phyloP scores from a whole-genome alignment of 2,329 filamentous ascomycete genomes.

The Trichoderma atrobrunneum region DNA sequence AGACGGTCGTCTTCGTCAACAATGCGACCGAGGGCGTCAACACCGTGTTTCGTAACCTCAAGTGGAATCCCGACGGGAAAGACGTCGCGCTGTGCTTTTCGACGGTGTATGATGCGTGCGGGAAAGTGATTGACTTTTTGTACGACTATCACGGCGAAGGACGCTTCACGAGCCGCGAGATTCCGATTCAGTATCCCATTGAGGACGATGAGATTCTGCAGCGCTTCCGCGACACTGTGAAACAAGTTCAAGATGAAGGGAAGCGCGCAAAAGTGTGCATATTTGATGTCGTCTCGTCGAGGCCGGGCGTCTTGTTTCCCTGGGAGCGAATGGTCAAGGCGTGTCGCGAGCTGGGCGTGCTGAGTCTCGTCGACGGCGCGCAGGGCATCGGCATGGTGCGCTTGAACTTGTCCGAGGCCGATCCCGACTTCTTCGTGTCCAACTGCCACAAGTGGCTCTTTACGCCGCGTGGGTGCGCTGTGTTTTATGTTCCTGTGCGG shows the following conservation, averaged over 20 bases:
- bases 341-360: constrained; percentile 64
- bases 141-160: constrained; percentile 40
- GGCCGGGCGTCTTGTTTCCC: constrained; percentile 76
- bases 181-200: constrained; percentile 66
- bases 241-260: constrained; percentile 50
- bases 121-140: constrained; percentile 50
- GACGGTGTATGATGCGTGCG: constrained; percentile 75
- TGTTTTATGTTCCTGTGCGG: constrained; percentile 73
- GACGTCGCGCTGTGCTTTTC: constrained; percentile 79
- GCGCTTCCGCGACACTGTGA: constrained; percentile 58
- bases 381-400: constrained; percentile 79
- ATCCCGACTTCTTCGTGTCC: constrained; percentile 82
- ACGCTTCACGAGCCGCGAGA: constrained; percentile 45
- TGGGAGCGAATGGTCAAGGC: constrained; percentile 64
- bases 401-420: constrained; percentile 62
- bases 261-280: constrained; percentile 62
- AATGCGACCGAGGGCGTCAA: constrained; percentile 51
- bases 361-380: constrained; percentile 79
- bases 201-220: constrained; percentile 64
- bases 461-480: constrained; percentile 73
- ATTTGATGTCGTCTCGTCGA: constrained; percentile 77
- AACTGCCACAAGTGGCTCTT: constrained; percentile 94
- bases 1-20: constrained; percentile 70
- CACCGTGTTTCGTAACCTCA: constrained; percentile 18
- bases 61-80: constrained; percentile 56